A percentile compares a stretch with the other conserved stretches of the same genome.
Conservation (phyloP, 768 basidiomycete species). For the Phaeotremella fagi region DNA sequence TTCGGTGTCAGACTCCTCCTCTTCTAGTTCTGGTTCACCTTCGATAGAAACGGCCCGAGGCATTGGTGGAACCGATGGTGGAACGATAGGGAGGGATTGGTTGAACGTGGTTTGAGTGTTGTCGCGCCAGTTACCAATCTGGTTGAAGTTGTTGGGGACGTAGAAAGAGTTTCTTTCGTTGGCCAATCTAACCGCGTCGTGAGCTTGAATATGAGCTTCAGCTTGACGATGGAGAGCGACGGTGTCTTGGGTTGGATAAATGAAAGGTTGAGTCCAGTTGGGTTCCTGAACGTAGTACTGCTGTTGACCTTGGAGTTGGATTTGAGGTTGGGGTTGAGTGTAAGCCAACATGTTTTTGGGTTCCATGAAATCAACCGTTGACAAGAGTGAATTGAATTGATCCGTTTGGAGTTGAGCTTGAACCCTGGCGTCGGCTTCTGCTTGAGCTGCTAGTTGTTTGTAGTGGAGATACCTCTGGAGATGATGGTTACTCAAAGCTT, state of each 20-base stretch:
- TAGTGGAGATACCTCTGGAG: constrained; percentile 39
- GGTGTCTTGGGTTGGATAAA: constrained; percentile 17
- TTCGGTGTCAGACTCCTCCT: constrained; percentile 9
- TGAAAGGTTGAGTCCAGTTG: constrained; percentile 3
- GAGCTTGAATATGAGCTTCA: constrained; percentile 31
- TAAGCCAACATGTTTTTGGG: constrained; percentile 24
- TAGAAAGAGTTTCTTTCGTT: too few species aligned
- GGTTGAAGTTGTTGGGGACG: not conserved
- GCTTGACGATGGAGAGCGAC: constrained; percentile 26
- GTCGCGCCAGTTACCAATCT: not conserved
- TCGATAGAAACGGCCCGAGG: constrained; percentile 6
- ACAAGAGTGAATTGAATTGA: constrained; percentile 21
- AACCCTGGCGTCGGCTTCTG: constrained; percentile 19
- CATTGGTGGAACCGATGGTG: not conserved
- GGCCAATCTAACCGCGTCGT: constrained; percentile 13
- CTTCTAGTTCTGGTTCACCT: constrained; percentile 22
- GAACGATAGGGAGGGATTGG: too few species aligned
- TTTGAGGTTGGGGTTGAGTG: constrained; percentile 22
- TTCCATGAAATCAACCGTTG: constrained; percentile 14
- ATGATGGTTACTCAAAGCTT: constrained; percentile 36
- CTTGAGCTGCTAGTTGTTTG: constrained; percentile 35
- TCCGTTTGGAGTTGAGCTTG: constrained; percentile 5
- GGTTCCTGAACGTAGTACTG: constrained; percentile 8
- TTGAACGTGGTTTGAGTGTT: too few species aligned
- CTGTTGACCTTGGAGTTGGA: constrained; percentile 1